phyloP scores from a whole-genome alignment of 176 grass and related monocot species.

The Bromus sterilis region DNA sequence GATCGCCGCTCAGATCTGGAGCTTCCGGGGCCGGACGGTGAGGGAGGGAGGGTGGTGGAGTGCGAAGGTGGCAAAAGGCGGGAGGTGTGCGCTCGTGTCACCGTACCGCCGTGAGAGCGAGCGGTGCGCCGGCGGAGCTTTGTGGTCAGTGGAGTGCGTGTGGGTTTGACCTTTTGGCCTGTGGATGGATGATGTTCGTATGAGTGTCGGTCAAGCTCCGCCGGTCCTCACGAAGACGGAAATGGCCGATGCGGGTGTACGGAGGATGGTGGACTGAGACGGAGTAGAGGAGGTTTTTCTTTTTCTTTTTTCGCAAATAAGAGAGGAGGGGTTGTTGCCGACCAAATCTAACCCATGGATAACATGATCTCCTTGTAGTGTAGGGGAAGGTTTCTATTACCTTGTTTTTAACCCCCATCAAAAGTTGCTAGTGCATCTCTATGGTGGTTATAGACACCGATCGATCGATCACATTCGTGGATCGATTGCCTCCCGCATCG shows the following conservation, averaged over 20 bases:
- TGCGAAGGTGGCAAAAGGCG: conserved; percentile 15
- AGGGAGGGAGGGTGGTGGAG: conserved; percentile 18
- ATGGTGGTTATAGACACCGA: no score
- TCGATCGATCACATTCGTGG: no score
- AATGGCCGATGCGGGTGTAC: not conserved
- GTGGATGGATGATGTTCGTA: not conserved
- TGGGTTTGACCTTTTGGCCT: not conserved
- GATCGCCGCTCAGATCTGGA: conserved; percentile 38
- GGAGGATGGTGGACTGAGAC: not conserved
- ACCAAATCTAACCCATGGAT: no score
- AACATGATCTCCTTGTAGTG: no score
- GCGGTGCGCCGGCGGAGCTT: not conserved
- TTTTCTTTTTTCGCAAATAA: no score
- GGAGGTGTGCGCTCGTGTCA: not conserved
- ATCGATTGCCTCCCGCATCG: no score
- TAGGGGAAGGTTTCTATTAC: no score
- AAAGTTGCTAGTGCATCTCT: no score
- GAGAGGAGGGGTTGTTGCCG: no score
- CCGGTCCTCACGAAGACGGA: not conserved
- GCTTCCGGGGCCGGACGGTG: not conserved
- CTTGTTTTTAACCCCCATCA: no score
- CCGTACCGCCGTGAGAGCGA: not conserved
- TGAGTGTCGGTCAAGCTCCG: not conserved
- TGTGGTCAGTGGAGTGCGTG: not conserved
- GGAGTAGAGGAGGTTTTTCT: no score